Conservation (phyloP, 225 moss, liverwort and hornwort species). For the Neckera pumila region DNA sequence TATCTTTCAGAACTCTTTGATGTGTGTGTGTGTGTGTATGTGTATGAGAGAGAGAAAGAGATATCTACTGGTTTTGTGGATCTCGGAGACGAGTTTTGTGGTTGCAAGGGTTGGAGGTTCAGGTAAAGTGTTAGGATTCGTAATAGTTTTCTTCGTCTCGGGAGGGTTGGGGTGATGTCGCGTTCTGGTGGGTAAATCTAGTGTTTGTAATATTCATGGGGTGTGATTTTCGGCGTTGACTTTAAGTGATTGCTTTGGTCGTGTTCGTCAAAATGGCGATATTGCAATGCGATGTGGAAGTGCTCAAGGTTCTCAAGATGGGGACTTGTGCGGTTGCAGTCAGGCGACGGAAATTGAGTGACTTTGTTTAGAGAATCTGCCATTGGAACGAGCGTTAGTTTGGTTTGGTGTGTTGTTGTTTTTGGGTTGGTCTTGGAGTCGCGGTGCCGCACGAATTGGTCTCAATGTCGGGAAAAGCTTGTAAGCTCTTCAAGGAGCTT, state of each 20-base stretch:
- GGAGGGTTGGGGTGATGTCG: background rate
- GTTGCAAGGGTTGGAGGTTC: background rate
- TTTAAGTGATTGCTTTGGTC: background rate
- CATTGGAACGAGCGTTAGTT: background rate
- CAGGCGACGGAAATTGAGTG: background rate
- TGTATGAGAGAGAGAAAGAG: no score
- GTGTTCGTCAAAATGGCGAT: background rate
- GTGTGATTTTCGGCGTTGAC: background rate
- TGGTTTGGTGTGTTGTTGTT: background rate
- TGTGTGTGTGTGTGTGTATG: background rate
- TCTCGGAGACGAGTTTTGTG: background rate
- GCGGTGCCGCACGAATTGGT: background rate
- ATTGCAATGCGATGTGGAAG: background rate
- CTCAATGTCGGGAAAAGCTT: background rate
- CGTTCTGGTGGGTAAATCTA: background rate
- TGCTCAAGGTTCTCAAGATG: background rate
- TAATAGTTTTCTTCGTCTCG: background rate
- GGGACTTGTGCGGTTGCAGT: background rate
- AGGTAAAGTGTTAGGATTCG: background rate
- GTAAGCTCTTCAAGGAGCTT: background rate
- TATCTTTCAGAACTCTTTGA: background rate
- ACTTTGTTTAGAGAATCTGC: background rate
- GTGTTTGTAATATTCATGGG: background rate
- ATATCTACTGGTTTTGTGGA: background rate
- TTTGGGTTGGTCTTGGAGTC: background rate